Conservation (phyloP, 192 early-diverging fungal genomes). For the Backusella westeae region DNA sequence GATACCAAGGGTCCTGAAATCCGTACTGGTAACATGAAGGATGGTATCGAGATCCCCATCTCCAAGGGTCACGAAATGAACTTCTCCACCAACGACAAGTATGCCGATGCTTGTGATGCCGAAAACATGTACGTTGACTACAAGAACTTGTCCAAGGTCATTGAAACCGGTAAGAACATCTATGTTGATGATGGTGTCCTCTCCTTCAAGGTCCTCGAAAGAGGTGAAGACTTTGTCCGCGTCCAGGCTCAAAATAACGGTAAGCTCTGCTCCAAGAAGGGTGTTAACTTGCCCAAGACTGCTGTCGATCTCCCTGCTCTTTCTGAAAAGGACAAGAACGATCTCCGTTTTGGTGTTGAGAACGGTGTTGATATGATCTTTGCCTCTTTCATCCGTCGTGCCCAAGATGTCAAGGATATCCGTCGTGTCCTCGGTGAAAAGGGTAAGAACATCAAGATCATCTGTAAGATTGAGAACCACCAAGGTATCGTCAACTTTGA, state of each 20-base stretch:
- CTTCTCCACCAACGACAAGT: slow-evolving; percentile 62
- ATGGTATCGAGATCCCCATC: slow-evolving; percentile 61
- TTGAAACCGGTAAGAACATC: slow-evolving; percentile 64
- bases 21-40: slow-evolving; percentile 68
- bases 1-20: slow-evolving; percentile 85
- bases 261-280: slow-evolving; percentile 83
- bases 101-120: slow-evolving; percentile 51
- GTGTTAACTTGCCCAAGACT: slow-evolving; percentile 88
- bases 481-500: slow-evolving; percentile 95
- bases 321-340: slow-evolving; percentile 85
- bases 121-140: slow-evolving; percentile 74
- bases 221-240: slow-evolving; percentile 46
- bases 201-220: slow-evolving; percentile 87
- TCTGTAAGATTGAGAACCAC: slow-evolving; percentile 93
- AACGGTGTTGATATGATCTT: slow-evolving; percentile 91
- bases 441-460: slow-evolving; percentile 88
- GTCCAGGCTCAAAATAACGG: slow-evolving; percentile 77
- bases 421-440: slow-evolving; percentile 73
- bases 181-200: slow-evolving; percentile 92
- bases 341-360: slow-evolving; percentile 86
- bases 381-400: slow-evolving; percentile 91
- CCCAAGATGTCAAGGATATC: slow-evolving; percentile 86
- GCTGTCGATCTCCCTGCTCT: slow-evolving; percentile 86
- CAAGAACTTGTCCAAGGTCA: slow-evolving; percentile 69
- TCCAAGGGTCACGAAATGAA: slow-evolving; percentile 65